Evolutionary conservation across 345 rosid genomes (phyloP).

Genomic region (Toxicodendron radicans): DNA sequence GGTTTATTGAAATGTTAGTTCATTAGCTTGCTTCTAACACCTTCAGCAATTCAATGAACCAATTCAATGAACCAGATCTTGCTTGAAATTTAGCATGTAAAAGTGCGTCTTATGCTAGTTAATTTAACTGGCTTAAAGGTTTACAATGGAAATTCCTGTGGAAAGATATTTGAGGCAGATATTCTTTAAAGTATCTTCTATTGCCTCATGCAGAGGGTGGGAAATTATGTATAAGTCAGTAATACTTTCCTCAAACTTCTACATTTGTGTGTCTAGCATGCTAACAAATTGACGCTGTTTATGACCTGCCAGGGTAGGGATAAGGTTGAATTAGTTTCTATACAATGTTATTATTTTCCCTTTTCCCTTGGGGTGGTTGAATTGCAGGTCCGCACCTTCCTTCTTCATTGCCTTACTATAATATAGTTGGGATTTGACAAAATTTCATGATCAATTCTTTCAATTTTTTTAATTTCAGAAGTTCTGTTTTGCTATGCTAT

Average conservation of each 20-base stretch:
- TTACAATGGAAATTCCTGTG: neutral
- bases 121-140: neutral
- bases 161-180: neutral
- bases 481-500: neutral
- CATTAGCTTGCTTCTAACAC: neutral
- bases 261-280: neutral
- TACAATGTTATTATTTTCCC: neutral
- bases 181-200: neutral
- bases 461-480: neutral
- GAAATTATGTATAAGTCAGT: neutral
- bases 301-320: neutral
- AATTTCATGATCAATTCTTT: neutral
- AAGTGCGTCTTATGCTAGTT: neutral
- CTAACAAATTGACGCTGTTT: constrained; percentile 1
- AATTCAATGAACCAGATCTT: neutral
- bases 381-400: neutral
- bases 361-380: neutral
- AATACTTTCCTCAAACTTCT: neutral
- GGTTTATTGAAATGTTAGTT: neutral
- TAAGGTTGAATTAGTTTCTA: neutral
- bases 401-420: neutral
- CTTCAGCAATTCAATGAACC: neutral
- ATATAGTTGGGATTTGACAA: neutral
- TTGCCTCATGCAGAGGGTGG: neutral
- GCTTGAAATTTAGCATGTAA: neutral